Evolutionary conservation across 129 eudicot genomes (phyloP).

Genomic region (Kitagawia praeruptora): DNA sequence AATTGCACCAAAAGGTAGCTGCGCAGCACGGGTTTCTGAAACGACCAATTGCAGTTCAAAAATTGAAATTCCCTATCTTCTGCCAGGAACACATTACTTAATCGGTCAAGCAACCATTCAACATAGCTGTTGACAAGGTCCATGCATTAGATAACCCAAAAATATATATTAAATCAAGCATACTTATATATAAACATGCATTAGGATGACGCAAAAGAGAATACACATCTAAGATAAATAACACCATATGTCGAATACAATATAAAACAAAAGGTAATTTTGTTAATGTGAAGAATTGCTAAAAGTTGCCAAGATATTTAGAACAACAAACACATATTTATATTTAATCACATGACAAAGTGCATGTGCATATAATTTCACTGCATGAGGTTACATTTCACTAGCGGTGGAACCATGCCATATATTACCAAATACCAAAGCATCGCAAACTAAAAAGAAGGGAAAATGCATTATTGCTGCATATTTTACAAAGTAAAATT

Average conservation of each 20-base stretch:
- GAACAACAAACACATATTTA: too few species aligned
- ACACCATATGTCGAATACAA: not conserved
- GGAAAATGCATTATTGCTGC: not conserved
- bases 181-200: not conserved
- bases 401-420: not conserved
- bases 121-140: slow-evolving; percentile 51
- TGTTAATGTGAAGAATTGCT: not conserved
- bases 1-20: slow-evolving; percentile 92
- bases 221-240: not conserved
- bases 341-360: not conserved
- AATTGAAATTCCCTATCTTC: slow-evolving; percentile 89
- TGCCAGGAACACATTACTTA: slow-evolving; percentile 68
- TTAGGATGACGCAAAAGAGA: not conserved
- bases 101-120: slow-evolving; percentile 91
- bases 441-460: not conserved
- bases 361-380: not conserved
- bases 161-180: not conserved
- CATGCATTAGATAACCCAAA: slow-evolving; percentile 15
- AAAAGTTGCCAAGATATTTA: not conserved
- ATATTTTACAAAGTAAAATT: not conserved
- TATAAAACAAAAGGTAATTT: too few species aligned
- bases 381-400: not conserved
- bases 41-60: slow-evolving; percentile 85
- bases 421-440: not conserved
- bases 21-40: slow-evolving; percentile 83